These are phyloP conservation scores for Sarocladiaceae sp. DNA, from an alignment of 2,329 filamentous ascomycete genomes.

Conservation along the genomic window DNA sequence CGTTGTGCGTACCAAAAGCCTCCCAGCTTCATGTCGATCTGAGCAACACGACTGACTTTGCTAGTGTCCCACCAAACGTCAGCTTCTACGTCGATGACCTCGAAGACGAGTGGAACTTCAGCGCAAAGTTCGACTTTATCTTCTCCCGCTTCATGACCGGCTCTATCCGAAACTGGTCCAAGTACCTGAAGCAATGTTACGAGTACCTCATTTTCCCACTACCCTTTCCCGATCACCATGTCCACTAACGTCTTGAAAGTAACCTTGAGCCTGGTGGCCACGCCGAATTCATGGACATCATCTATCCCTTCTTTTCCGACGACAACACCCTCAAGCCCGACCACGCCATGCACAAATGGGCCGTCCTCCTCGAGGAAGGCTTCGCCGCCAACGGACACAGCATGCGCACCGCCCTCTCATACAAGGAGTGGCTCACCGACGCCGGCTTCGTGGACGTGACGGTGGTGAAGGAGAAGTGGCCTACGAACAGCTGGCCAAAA, in stretches of 20 bases:
- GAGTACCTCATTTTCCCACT: constrained; percentile 7
- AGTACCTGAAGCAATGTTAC: constrained; percentile 19
- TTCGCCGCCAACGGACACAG: constrained; percentile 18
- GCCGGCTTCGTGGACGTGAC: constrained; percentile 18
- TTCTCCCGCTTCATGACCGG: constrained; percentile 27
- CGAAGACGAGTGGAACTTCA: constrained; percentile 29
- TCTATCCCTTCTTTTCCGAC: constrained; percentile 34
- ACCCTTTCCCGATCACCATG: neutral
- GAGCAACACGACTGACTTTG: too few relatives aligned
- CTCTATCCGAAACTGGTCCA: constrained; percentile 21
- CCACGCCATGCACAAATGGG: constrained; percentile 16
- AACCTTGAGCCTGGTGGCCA: constrained; percentile 50
- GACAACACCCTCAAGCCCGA: constrained; percentile 32
- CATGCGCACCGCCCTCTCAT: constrained; percentile 10
- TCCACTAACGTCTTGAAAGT: neutral
- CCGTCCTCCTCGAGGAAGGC: constrained; percentile 17
- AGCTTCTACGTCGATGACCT: constrained; percentile 37
- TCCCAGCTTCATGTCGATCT: too few relatives aligned
- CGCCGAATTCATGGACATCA: constrained; percentile 52
- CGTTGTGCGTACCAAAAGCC: constrained; percentile 18
- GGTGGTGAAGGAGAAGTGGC: constrained; percentile 30
- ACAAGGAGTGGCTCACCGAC: constrained; percentile 11
- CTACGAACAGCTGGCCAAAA: constrained; percentile 47
- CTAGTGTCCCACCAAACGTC: constrained; percentile 39
- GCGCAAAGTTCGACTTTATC: constrained; percentile 30